Conservation (phyloP, 768 basidiomycete genomes). For the Russula foetens region DNA sequence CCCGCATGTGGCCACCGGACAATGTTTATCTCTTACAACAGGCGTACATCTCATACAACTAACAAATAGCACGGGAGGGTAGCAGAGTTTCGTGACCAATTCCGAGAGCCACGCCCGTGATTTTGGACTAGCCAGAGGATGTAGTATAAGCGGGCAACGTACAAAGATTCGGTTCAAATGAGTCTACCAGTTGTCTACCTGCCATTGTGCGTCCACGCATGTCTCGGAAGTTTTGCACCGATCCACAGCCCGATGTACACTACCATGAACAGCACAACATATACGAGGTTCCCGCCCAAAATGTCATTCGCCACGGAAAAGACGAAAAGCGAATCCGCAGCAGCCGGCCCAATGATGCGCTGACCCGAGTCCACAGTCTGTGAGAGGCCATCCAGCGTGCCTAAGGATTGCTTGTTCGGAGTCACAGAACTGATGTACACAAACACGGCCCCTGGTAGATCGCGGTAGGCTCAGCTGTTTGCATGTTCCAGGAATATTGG, state of each 20-base stretch:
- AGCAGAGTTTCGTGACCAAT: too few relatives aligned
- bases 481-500: too few relatives aligned
- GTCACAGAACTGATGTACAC: slow-evolving; percentile 58
- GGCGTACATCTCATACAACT: too few relatives aligned
- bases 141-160: too few relatives aligned
- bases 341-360: slow-evolving; percentile 44
- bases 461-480: not conserved
- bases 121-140: too few relatives aligned
- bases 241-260: not conserved
- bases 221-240: not conserved
- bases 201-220: not conserved
- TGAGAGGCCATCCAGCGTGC: slow-evolving; percentile 25
- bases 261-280: not conserved
- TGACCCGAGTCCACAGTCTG: slow-evolving; percentile 32
- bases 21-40: too few relatives aligned
- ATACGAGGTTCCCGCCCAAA: slow-evolving; percentile 35
- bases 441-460: slow-evolving; percentile 47
- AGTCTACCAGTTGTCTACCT: too few relatives aligned
- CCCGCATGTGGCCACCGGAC: too few relatives aligned
- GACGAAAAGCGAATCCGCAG: slow-evolving; percentile 56
- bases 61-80: too few relatives aligned
- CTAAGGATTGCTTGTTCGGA: slow-evolving; percentile 54
- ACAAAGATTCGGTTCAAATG: too few relatives aligned
- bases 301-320: slow-evolving; percentile 41
- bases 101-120: too few relatives aligned